Evolutionary conservation across 2,329 filamentous ascomycete genomes (phyloP).

Genomic region (Colletotrichum shisoi): DNA sequence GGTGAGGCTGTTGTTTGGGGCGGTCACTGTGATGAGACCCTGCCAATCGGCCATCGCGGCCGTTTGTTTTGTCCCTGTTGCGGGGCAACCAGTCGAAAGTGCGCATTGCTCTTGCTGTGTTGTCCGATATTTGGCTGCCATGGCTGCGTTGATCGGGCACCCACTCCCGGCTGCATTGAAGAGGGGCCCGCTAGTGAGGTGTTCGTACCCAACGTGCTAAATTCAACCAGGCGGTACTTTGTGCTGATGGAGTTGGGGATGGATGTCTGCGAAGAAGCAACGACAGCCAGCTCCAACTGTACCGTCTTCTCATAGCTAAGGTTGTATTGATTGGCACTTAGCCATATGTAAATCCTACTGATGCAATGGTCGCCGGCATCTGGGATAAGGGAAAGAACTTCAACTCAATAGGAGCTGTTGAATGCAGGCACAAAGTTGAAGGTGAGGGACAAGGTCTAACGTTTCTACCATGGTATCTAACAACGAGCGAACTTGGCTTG

Average conservation of each 20-base stretch:
- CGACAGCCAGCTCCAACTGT: background rate
- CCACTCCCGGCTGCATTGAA: constrained; percentile 22
- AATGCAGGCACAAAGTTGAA: no score
- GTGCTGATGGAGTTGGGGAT: background rate
- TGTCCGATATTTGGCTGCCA: constrained; percentile 26
- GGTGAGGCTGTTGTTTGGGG: constrained; percentile 30
- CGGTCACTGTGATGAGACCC: constrained; percentile 20
- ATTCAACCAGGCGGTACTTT: constrained; percentile 1
- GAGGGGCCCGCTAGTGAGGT: constrained; percentile 24
- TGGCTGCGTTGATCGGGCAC: constrained; percentile 34
- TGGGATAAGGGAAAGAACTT: no score
- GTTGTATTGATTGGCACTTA: no score
- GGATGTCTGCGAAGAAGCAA: constrained; percentile 3
- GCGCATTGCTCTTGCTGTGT: constrained; percentile 2
- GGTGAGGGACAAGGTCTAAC: no score
- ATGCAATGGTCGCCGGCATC: no score
- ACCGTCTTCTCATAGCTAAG: background rate
- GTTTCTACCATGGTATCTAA: no score
- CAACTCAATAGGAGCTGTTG: no score
- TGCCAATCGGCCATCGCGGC: constrained; percentile 14
- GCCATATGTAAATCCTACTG: no score
- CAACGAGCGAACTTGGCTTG: no score
- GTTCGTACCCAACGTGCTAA: constrained; percentile 18
- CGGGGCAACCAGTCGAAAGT: constrained; percentile 27
- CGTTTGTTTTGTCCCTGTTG: constrained; percentile 34